Conservation (phyloP, 225 moss, liverwort and hornwort species). For the Polytrichum formosum region DNA sequence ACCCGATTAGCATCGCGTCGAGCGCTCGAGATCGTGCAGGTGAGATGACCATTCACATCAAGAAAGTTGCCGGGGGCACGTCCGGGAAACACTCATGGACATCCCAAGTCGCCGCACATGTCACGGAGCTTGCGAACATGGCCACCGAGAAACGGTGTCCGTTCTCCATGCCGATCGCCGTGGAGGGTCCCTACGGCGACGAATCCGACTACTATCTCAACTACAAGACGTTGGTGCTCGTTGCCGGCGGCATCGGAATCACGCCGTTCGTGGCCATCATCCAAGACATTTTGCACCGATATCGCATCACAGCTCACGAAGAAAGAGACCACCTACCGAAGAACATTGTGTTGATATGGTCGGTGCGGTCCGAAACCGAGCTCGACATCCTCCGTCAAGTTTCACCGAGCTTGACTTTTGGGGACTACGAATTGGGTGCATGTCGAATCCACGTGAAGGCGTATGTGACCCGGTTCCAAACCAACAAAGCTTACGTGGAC, state of each 20-base stretch:
- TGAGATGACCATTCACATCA: slow-evolving; percentile 3
- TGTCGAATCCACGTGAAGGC: neutral
- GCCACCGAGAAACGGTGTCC: neutral
- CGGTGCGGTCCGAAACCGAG: slow-evolving; percentile 8
- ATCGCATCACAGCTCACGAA: slow-evolving; percentile 4
- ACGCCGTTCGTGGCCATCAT: slow-evolving; percentile 35
- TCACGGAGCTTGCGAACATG: neutral
- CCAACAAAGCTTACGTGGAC: rapidly evolving
- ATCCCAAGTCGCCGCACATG: neutral
- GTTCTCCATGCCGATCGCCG: neutral
- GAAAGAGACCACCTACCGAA: slow-evolving; percentile 2
- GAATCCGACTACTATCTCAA: neutral
- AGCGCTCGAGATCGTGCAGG: neutral
- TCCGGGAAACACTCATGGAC: slow-evolving; percentile 1
- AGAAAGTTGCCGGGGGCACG: neutral
- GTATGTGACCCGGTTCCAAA: slow-evolving; percentile 1
- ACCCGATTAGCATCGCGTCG: slow-evolving; percentile 3
- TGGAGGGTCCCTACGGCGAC: slow-evolving; percentile 5
- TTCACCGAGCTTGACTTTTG: neutral
- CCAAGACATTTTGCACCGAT: slow-evolving; percentile 29
- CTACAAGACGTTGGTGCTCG: neutral
- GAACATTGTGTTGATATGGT: slow-evolving; percentile 10
- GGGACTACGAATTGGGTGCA: neutral
- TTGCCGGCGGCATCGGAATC: slow-evolving; percentile 19
- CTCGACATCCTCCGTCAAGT: neutral